Evolutionary conservation across 2,329 filamentous ascomycete genomes (phyloP).

Genomic region (Dryadomyces quercus-mongolicae): DNA sequence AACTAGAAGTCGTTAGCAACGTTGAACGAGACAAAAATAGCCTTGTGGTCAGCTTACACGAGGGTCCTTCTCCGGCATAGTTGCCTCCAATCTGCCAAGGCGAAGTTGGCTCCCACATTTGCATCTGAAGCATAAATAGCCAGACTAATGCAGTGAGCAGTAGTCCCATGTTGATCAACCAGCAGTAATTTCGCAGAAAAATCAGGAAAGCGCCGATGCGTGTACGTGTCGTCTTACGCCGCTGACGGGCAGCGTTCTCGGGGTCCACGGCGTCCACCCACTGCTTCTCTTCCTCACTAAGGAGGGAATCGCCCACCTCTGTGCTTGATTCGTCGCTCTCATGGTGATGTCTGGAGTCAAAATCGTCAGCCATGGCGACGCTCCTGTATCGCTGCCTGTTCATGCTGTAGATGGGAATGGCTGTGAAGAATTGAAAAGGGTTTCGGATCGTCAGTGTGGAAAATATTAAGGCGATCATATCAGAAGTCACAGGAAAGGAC

Average conservation of each 20-base stretch:
- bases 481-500: too few species aligned
- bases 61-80: constrained; percentile 22
- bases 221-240: not conserved
- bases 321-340: constrained; percentile 14
- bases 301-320: constrained; percentile 23
- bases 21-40: not conserved
- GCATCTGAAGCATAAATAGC: constrained; percentile 14
- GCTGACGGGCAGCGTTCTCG: constrained; percentile 6
- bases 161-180: constrained; percentile 20
- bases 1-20: constrained; percentile 15
- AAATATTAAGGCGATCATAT: too few species aligned
- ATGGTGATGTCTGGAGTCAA: not conserved
- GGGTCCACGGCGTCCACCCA: constrained; percentile 11
- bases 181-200: constrained; percentile 15
- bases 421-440: too few species aligned
- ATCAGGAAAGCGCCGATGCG: not conserved
- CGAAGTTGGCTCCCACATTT: not conserved
- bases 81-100: constrained; percentile 26
- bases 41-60: constrained; percentile 14
- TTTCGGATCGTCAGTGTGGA: too few species aligned
- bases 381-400: constrained; percentile 2
- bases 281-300: constrained; percentile 18
- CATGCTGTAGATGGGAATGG: too few species aligned
- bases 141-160: constrained; percentile 20
- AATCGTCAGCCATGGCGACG: not conserved